Conservation (phyloP, 2,329 filamentous ascomycete genomes). For the Pseudogymnoascus verrucosus region DNA sequence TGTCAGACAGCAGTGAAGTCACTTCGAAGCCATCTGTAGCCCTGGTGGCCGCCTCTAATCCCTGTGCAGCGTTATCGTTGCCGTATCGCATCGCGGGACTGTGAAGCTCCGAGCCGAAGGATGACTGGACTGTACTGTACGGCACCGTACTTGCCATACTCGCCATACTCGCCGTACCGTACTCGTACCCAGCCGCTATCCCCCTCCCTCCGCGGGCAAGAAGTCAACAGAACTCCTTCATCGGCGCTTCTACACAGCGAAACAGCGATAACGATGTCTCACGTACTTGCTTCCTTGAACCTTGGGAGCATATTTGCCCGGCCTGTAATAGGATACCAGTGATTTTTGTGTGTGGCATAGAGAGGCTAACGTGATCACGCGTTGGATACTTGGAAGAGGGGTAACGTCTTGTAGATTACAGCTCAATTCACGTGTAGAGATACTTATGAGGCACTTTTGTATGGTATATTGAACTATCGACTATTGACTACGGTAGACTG, state of each 20-base stretch:
- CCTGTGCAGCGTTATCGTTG: background rate
- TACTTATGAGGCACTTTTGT: background rate
- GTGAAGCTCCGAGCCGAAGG: background rate
- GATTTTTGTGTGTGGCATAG: background rate
- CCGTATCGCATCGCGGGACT: background rate
- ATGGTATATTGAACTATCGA: background rate
- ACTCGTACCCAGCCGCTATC: background rate
- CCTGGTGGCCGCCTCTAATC: constrained; percentile 5
- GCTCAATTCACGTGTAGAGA: background rate
- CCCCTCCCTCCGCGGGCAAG: background rate
- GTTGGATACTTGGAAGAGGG: constrained; percentile 3
- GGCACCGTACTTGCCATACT: background rate
- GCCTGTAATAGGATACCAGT: background rate
- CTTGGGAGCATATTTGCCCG: background rate
- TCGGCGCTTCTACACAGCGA: background rate
- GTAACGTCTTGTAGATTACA: background rate
- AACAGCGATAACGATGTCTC: background rate
- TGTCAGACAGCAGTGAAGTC: background rate
- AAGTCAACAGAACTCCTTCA: background rate
- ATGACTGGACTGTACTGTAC: background rate
- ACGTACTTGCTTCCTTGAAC: background rate
- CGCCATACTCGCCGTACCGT: background rate
- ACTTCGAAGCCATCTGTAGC: constrained; percentile 6
- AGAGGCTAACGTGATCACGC: constrained; percentile 2
- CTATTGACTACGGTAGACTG: background rate